Base-by-base conservation (phyloP, 805 yeast species). In the Metahyphopichia silvanorum region DNA sequence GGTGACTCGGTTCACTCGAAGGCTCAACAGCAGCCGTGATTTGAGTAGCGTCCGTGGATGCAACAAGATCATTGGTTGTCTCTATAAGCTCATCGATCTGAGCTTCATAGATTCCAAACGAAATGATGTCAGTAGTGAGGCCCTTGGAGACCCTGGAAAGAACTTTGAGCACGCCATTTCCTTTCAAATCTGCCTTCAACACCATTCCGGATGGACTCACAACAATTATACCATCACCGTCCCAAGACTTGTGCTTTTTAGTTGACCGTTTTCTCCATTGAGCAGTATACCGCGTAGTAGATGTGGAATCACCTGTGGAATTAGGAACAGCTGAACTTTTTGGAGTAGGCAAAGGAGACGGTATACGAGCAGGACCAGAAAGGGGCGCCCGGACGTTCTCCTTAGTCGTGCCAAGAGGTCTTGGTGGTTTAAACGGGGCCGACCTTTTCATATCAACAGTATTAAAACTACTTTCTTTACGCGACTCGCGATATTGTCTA, bases 201-300 rank as follows among this genome's bases (percentile, higher is more conserved):
- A 55, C 45, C 0, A 59, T 28, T 0, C 53, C 47, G 2, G 47
- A 34, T 1, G 45, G 40, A n/a, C 56, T 49, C 2, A 69, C 51
- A 0, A 58, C 45, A 11, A 82, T 60, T 21, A 61, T 57, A 0
- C 96, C 98, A 60, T 93, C 98, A 2, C 95, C 95, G 34, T 86
- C 94, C 98, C 98, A 93, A 0, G 87, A 79, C 53, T 89, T 89
- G 55, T 88, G 79, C 66, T 91, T 87, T 58, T 84, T 86, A 20
- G 62, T 68, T 0, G 91, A 66, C 25, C 69, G 68, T 53, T 86
- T 87, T 21, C 98, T 64, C 72, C 82, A 84, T 43, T 85, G 71
- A 5, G 78, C 76, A 16, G 49, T 40, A 42, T 48, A 63, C 21
- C 25, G 15, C 21, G 27, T 31, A 29, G 19, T 23, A 15, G 12